phyloP scores from a whole-genome alignment of 108 stramenopile species.

The Skeletonema costatum region DNA sequence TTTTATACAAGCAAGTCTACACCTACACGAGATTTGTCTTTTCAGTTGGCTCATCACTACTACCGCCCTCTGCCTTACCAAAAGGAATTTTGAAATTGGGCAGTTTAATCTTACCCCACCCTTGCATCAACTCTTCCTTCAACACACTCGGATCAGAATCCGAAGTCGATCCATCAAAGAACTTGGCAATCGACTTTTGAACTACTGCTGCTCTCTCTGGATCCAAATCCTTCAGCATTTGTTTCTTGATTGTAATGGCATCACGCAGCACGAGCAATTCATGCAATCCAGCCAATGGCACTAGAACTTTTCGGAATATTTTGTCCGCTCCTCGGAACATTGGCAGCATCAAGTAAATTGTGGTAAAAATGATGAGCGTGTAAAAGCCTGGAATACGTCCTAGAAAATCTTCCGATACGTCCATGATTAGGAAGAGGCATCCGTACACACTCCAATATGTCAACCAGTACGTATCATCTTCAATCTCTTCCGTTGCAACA shows the following conservation, averaged over 20 bases:
- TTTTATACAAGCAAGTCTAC: background rate
- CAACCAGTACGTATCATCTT: conserved; percentile 54
- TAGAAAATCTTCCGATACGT: conserved; percentile 50
- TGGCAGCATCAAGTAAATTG: conserved; percentile 63
- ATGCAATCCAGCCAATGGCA: conserved; percentile 59
- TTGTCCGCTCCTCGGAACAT: conserved; percentile 68
- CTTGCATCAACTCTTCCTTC: conserved; percentile 23
- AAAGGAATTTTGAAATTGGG: conserved; percentile 30
- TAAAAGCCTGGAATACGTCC: conserved; percentile 64
- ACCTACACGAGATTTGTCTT: conserved; percentile 26
- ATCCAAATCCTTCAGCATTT: conserved; percentile 42
- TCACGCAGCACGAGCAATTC: conserved; percentile 64
- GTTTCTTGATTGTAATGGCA: conserved; percentile 42
- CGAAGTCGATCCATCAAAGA: conserved; percentile 22
- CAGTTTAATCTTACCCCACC: conserved; percentile 11
- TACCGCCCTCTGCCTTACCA: conserved; percentile 18
- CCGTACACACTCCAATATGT: conserved; percentile 61
- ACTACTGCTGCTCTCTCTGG: conserved; percentile 37
- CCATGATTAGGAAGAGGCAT: conserved; percentile 56
- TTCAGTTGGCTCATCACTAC: conserved; percentile 12
- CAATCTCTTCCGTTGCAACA: conserved; percentile 43
- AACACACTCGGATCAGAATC: conserved; percentile 26
- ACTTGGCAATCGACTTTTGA: conserved; percentile 40
- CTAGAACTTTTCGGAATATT: conserved; percentile 61
- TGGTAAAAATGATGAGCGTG: conserved; percentile 43